Evolutionary conservation across 495 filamentous ascomycete genomes (phyloP).

Genomic region (Podospora bellae-mahoneyi): DNA sequence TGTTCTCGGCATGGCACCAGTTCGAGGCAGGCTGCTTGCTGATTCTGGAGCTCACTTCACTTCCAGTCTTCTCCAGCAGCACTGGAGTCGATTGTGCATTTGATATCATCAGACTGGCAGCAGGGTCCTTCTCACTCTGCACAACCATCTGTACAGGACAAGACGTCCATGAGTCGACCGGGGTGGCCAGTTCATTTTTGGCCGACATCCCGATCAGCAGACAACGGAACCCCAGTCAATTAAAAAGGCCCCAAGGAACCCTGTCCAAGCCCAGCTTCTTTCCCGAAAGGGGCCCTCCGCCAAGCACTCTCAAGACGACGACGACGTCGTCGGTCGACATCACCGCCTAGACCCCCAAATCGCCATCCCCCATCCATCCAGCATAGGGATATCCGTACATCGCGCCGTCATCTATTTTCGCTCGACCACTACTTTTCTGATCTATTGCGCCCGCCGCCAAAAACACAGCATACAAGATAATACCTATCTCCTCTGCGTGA

Average conservation of each 20-base stretch:
- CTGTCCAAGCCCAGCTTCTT: conserved; percentile 9
- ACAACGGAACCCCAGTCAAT: conserved; percentile 8
- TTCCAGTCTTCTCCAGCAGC: too few relatives aligned
- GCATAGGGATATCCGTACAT: not conserved
- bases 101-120: too few relatives aligned
- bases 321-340: conserved; percentile 12
- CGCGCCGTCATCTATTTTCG: not conserved
- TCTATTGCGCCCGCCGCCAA: too few relatives aligned
- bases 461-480: not conserved
- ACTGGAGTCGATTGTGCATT: too few relatives aligned
- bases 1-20: too few relatives aligned
- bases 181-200: not conserved
- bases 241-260: conserved; percentile 2
- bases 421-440: not conserved
- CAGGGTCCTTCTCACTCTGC: too few relatives aligned
- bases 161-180: not conserved
- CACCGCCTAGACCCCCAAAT: conserved; percentile 3
- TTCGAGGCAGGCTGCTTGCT: not conserved
- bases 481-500: too few relatives aligned
- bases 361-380: not conserved
- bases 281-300: conserved; percentile 7
- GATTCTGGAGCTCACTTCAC: not conserved
- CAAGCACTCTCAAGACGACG: conserved; percentile 8
- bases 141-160: not conserved
- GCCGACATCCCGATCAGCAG: conserved; percentile 6